Evolutionary conservation across 495 filamentous ascomycete genomes (phyloP).

Genomic region (Oleoguttula mirabilis): DNA sequence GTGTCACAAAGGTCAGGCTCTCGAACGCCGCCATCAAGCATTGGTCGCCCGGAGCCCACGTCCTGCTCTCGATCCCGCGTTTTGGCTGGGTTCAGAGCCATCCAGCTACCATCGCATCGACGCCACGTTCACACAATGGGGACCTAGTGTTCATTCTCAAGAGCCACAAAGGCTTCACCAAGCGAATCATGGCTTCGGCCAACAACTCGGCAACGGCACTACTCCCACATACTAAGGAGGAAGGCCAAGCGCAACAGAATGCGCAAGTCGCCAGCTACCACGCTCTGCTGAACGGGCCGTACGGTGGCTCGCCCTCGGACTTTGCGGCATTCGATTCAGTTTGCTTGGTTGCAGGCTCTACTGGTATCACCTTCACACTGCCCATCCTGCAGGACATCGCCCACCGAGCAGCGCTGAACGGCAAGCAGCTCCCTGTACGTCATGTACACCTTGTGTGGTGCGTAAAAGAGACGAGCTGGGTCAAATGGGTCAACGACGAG

Average conservation of each 20-base stretch:
- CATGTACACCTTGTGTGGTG: slow-evolving; percentile 13
- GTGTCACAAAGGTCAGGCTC: slow-evolving; percentile 58
- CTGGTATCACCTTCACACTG: slow-evolving; percentile 15
- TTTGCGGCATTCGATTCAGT: slow-evolving; percentile 41
- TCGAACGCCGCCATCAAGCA: slow-evolving; percentile 48
- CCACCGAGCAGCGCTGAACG: slow-evolving; percentile 4
- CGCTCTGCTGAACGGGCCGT: slow-evolving; percentile 37
- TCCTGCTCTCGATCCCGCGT: slow-evolving; percentile 51
- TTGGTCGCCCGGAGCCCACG: slow-evolving; percentile 70
- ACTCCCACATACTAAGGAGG: slow-evolving; percentile 1
- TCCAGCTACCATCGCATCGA: slow-evolving; percentile 66
- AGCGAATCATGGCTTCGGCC: slow-evolving; percentile 51
- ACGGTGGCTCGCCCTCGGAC: slow-evolving; percentile 34
- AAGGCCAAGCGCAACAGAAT: neutral
- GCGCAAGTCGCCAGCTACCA: neutral
- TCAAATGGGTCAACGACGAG: slow-evolving; percentile 9
- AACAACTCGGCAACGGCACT: slow-evolving; percentile 28
- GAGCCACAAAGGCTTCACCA: slow-evolving; percentile 59
- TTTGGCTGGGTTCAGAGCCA: slow-evolving; percentile 42
- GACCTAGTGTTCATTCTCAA: slow-evolving; percentile 61
- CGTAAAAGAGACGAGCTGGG: slow-evolving; percentile 6
- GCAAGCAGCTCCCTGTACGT: slow-evolving; percentile 10
- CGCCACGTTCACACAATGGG: slow-evolving; percentile 38
- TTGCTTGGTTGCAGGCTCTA: slow-evolving; percentile 48
- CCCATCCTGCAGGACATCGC: slow-evolving; percentile 15